Base-by-base conservation (phyloP, 768 basidiomycete genomes). In the Nidularia pulvinata region DNA sequence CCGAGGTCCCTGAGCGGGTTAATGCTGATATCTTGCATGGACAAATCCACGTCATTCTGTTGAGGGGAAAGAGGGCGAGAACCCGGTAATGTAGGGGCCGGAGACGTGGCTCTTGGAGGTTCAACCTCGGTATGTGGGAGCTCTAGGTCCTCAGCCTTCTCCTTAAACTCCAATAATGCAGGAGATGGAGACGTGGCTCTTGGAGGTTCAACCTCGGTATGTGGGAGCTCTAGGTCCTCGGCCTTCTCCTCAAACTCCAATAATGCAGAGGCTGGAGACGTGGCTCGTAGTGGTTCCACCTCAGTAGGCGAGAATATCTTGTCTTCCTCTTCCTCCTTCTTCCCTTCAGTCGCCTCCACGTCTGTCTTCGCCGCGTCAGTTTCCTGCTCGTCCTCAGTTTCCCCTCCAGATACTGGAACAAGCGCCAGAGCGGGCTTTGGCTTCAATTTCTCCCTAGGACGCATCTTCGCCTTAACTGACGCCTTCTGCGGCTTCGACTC, bases 391-490 rank as follows among this genome's bases (percentile, higher is more conserved):
- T 69, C 69, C 30, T 69, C 52, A 7, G 53, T 63, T 33, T 71
- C 67, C 11, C 70, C 67, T 35, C 64, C 65, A 4, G 62, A 61
- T 6, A 57, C 35, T 5, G 61, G 59, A 33, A 68, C 59, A 19
- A 69, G 58, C 13, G 62, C 51, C 25, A 65, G 63, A 7, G 58
- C 49, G 33, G 69, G 57, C 50, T 73, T 69, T 16, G 69, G 60
- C 22, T 64, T 62, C 54, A 70, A 66, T 5, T 65, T 65, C 46
- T 50, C 64, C 53, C 66, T 62, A 14, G 62, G 61, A 25, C 67
- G 67, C 75, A 70, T 73, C 58, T 65, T 71, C 35, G 63, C 60
- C 66, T 71, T 76, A 59, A 69, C 54, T 48, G 70, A 71, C 42
- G 57, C 22, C 53, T 70, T 71, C 37, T 53, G 37, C 34, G 58